Evolutionary conservation across 805 yeast genomes (phyloP).

Genomic region (Zygotorulaspora sp.): DNA sequence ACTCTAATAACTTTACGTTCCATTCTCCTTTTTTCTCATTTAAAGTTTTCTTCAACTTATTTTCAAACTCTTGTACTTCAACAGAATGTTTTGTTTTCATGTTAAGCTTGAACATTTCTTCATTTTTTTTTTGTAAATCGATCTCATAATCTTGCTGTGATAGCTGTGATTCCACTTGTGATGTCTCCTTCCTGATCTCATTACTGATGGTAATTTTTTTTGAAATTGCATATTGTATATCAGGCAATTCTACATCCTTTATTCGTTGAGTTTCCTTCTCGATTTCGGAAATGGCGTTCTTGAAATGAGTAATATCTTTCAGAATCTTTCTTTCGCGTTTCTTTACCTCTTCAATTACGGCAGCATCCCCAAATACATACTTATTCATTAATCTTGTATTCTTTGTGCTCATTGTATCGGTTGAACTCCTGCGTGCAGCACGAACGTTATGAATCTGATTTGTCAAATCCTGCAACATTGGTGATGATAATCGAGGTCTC

Average conservation of each 20-base stretch:
- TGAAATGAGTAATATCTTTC: slow-evolving; percentile 28
- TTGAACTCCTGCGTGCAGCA: slow-evolving; percentile 6
- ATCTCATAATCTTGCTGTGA: slow-evolving; percentile 20
- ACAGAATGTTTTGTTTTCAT: slow-evolving; percentile 22
- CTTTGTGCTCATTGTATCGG: slow-evolving; percentile 10
- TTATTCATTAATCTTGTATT: slow-evolving; percentile 24
- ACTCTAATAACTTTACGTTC: slow-evolving; percentile 23
- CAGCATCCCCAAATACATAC: slow-evolving; percentile 32
- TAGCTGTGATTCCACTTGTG: slow-evolving; percentile 17
- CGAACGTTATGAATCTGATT: slow-evolving; percentile 13
- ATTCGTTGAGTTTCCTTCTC: slow-evolving; percentile 24
- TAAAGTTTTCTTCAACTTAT: slow-evolving; percentile 18
- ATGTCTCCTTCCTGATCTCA: slow-evolving; percentile 22
- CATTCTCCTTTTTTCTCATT: slow-evolving; percentile 18
- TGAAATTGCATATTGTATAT: slow-evolving; percentile 24
- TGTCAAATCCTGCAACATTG: slow-evolving; percentile 21
- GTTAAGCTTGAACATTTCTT: slow-evolving; percentile 23
- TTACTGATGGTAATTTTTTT: slow-evolving; percentile 20
- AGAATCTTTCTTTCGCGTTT: slow-evolving; percentile 31
- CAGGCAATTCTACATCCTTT: slow-evolving; percentile 23
- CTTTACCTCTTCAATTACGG: slow-evolving; percentile 32
- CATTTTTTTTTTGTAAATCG: slow-evolving; percentile 15
- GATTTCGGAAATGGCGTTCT: slow-evolving; percentile 28
- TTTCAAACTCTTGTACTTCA: slow-evolving; percentile 24
- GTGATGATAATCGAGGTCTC: slow-evolving; percentile 13